phyloP scores from a whole-genome alignment of 306 rosid species.

The Prunus persica region DNA sequence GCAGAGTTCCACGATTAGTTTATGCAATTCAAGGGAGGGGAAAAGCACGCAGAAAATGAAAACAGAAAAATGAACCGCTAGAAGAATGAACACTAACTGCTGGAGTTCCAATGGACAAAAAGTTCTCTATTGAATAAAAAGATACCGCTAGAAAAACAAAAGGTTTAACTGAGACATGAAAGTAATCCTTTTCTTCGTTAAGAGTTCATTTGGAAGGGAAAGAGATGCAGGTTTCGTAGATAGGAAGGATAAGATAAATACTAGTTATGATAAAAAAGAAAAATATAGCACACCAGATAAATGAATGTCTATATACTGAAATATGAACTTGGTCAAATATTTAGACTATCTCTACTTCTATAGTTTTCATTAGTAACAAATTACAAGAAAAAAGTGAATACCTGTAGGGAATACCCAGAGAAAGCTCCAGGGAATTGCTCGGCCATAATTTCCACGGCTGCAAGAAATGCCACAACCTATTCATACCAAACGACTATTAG shows the following conservation, averaged over 20 bases:
- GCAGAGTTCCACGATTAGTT: background rate
- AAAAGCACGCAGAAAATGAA: background rate
- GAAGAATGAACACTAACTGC: background rate
- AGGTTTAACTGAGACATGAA: background rate
- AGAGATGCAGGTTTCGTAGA: too few relatives aligned
- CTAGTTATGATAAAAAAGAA: too few relatives aligned
- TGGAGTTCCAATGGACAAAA: background rate
- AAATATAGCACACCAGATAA: background rate
- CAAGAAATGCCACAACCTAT: slow-evolving; percentile 94
- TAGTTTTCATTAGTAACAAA: background rate
- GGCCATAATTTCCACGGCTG: slow-evolving; percentile 94
- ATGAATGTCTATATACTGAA: background rate
- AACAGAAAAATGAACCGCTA: too few relatives aligned
- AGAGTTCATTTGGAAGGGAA: background rate
- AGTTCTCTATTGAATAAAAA: background rate
- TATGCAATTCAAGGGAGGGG: background rate
- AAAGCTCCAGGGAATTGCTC: slow-evolving; percentile 95
- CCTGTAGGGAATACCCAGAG: slow-evolving; percentile 89
- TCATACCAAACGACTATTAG: slow-evolving; percentile 21
- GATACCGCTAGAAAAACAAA: background rate
- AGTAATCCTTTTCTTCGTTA: background rate
- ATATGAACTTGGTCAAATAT: background rate
- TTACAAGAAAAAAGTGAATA: slow-evolving; percentile 20
- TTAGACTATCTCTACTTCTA: background rate
- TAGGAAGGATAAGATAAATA: background rate